Conservation (phyloP, 495 filamentous ascomycete genomes). For the Platismatia glauca region DNA sequence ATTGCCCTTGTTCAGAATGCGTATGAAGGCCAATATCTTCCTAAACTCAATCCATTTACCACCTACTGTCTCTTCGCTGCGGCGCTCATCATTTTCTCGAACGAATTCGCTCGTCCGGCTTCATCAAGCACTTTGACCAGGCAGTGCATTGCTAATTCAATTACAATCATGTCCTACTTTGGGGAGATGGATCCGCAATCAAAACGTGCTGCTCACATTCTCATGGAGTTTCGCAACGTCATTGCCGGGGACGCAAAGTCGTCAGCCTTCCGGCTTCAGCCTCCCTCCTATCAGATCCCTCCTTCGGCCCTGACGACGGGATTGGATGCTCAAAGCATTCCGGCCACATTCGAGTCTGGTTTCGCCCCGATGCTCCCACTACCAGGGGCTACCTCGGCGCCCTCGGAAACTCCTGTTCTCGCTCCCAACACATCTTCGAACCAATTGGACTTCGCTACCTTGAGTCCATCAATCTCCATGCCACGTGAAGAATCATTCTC, state of each 20-base stretch:
- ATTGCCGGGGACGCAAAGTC: slow-evolving; percentile 39
- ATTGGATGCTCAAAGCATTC: slow-evolving; percentile 1
- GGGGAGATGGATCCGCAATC: slow-evolving; percentile 57
- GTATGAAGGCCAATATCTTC: slow-evolving; percentile 50
- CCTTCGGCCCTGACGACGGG: not conserved
- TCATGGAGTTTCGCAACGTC: slow-evolving; percentile 51
- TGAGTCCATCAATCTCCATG: slow-evolving; percentile 25
- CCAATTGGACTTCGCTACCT: slow-evolving; percentile 13
- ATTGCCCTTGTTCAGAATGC: slow-evolving; percentile 53
- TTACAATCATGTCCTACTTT: slow-evolving; percentile 53
- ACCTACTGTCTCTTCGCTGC: slow-evolving; percentile 69
- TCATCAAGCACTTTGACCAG: slow-evolving; percentile 49
- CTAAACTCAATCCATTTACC: slow-evolving; percentile 58
- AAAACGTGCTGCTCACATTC: slow-evolving; percentile 52
- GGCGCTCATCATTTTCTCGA: slow-evolving; percentile 57
- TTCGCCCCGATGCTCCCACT: slow-evolving; percentile 19
- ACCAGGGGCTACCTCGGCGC: slow-evolving; percentile 23
- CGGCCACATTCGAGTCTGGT: slow-evolving; percentile 19
- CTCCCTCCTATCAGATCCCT: slow-evolving; percentile 14
- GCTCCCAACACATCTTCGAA: not conserved
- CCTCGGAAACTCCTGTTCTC: slow-evolving; percentile 17
- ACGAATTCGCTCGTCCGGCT: slow-evolving; percentile 54
- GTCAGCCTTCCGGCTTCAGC: slow-evolving; percentile 33
- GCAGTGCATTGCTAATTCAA: slow-evolving; percentile 47
- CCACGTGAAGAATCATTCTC: slow-evolving; percentile 33